Evolutionary conservation across 305 asterid species (phyloP), one percentile per base, ranked within the genome.

Genomic region (Fraxinus floribunda): DNA sequence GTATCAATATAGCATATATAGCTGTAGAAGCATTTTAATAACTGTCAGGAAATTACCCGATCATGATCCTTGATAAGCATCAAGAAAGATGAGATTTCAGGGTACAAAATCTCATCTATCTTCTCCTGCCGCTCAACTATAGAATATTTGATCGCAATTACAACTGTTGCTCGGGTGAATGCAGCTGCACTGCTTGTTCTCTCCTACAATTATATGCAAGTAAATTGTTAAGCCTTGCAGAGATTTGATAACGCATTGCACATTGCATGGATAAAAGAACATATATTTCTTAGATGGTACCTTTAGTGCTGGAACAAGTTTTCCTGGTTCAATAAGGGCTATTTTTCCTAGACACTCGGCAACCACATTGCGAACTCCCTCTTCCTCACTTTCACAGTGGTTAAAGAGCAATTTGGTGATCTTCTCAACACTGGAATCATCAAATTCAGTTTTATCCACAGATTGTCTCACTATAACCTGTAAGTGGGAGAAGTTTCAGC

Each of bases 321-420:
- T 97, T 60, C 88, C 91, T 83, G 99, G 99, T 89, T 92, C 96
- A 85, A 97, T 97, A 76, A 97, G 98, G 46, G 99, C 98, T 85
- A 97, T 97, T 89, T 97, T 97, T 39, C 99, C 99, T 60, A 97
- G 91, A 87, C 99, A 95, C 88, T 93, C 99, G 44, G 99, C 99
- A 41, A 97, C 99, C 81, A 97, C 98, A 91, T 97, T 97, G 83
- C 99, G 97, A 85, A 97, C 97, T 60, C 99, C 99, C 91, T 97
- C 99, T 88, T 97, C 98, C 73, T 97, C 99, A 83, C 99, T 97
- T 92, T 97, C 99, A 83, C 98, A 95, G 84, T 95, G 99, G 88
- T 93, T 97, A 84, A 97, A 97, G 62, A 97, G 96, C 89, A 97
- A 88, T 82, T 86, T 90, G 72, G 97, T 93, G 84, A 97, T 97